Evolutionary conservation across 192 early-diverging fungal species (phyloP), one percentile per base, ranked within the genome.

Genomic region (Entomortierella parvispora): DNA sequence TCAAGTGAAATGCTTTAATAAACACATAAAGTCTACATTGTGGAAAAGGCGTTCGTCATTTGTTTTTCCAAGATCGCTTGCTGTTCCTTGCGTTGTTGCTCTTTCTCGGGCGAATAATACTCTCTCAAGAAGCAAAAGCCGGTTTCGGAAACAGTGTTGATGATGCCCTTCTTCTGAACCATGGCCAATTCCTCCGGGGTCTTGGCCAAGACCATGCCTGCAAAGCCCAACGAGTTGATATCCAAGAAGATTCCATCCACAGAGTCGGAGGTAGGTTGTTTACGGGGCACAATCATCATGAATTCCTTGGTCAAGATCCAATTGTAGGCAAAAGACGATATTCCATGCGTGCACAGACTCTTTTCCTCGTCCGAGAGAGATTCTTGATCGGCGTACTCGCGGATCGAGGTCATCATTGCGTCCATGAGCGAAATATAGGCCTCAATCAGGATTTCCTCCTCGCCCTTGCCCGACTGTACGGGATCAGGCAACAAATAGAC

Each of bases 141-240:
- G 1, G 79, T 75, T 26, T 69, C 63, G 11, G 78, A 44, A 15
- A 83, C 68, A 33, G 76, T 20, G 0, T 62, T 53, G 0, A 80
- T 15, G 20, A 80, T 54, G 2, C 81, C 81, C 14, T 23, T 66
- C 20, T 58, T 57, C 40, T 71, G 60, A 11, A 71, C 78, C 49
- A 69, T 17, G 12, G 82, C 77, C 25, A 82, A 32, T 57, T 86
- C 82, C 37, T 83, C 80, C 8, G 62, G 18, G 0, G 68, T 78
- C 58, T 80, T 86, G 32, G 71, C 58, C 28, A 88, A 48, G 3
- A 88, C 51, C 59, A 79, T 65, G 3, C 87, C 87, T 10, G 84
- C 80, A 76, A 83, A 88, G 12, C 79, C 85, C 64, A 88, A 43
- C 3, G 87, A 85, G 51, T 88, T 88, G 9, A 88, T 56, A 9